phyloP scores from a whole-genome alignment of 208 protist species.

The Phytomonas sp. region DNA sequence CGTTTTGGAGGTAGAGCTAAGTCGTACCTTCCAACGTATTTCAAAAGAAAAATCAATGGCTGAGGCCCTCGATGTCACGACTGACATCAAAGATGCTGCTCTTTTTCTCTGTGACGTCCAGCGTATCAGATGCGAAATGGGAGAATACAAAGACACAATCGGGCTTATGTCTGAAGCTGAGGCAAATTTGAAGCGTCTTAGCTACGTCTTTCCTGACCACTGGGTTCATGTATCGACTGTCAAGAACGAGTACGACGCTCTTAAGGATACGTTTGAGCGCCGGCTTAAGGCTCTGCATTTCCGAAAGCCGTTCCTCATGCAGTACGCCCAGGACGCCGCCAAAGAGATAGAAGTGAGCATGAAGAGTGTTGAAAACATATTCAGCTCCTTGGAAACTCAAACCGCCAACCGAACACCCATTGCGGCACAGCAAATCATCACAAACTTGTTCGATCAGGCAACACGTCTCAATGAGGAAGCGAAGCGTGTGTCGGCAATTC shows the following conservation, averaged over 20 bases:
- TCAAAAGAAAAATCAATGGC: slow-evolving; percentile 46
- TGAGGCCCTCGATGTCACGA: slow-evolving; percentile 89
- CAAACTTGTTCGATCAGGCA: slow-evolving; percentile 64
- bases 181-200: slow-evolving; percentile 78
- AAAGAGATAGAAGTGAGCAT: slow-evolving; percentile 54
- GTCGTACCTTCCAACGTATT: slow-evolving; percentile 39
- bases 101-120: slow-evolving; percentile 59
- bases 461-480: slow-evolving; percentile 44
- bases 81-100: slow-evolving; percentile 56
- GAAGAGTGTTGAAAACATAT: slow-evolving; percentile 32
- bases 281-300: slow-evolving; percentile 86
- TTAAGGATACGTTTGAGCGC: slow-evolving; percentile 88
- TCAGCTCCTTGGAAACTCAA: slow-evolving; percentile 32
- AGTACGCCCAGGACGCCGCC: slow-evolving; percentile 43
- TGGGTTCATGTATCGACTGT: slow-evolving; percentile 90
- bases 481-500: slow-evolving; percentile 70
- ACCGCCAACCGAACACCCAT: slow-evolving; percentile 28
- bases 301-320: slow-evolving; percentile 52
- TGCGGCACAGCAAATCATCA: slow-evolving; percentile 52
- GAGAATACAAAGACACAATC: slow-evolving; percentile 34
- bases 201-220: slow-evolving; percentile 85
- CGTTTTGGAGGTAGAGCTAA: slow-evolving; percentile 62
- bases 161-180: slow-evolving; percentile 78
- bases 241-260: slow-evolving; percentile 88
- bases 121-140: slow-evolving; percentile 67